phyloP scores from a whole-genome alignment of 805 yeast species.

The Schizosaccharomyces osmophilus region DNA sequence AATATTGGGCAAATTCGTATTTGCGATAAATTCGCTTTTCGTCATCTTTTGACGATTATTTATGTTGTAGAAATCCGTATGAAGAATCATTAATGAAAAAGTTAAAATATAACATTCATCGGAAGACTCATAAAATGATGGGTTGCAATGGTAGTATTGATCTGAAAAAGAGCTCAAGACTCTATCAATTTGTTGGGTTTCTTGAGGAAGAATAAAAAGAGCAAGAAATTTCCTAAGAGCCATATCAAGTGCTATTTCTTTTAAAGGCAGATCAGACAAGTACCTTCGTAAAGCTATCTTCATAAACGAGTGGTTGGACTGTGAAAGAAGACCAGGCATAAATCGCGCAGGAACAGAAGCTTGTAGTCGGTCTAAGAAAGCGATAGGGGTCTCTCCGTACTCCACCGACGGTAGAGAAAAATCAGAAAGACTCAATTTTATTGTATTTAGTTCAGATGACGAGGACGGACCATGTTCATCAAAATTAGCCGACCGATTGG shows the following conservation, averaged over 20 bases:
- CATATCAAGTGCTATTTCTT: conserved; percentile 36
- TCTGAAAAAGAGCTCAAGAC: conserved; percentile 32
- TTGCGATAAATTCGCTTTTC: conserved; percentile 32
- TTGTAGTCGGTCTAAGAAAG: conserved; percentile 15
- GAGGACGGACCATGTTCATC: not conserved
- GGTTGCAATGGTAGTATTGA: conserved; percentile 25
- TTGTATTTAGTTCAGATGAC: not conserved
- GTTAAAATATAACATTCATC: conserved; percentile 39
- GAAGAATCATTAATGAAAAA: conserved; percentile 43
- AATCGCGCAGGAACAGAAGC: conserved; percentile 7
- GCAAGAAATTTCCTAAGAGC: conserved; percentile 36
- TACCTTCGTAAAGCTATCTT: conserved; percentile 13
- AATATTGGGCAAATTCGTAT: conserved; percentile 16
- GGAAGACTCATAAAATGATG: conserved; percentile 14
- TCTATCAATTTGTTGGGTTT: conserved; percentile 55
- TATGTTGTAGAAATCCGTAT: conserved; percentile 47
- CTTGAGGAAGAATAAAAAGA: conserved; percentile 37
- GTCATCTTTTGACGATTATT: conserved; percentile 46
- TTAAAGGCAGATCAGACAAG: conserved; percentile 23
- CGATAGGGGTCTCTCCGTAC: conserved; percentile 14
- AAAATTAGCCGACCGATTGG: not conserved
- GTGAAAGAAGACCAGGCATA: conserved; percentile 13
- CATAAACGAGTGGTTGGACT: conserved; percentile 13
- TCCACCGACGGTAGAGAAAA: not conserved
- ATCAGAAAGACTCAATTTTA: not conserved